These are phyloP conservation scores for Pythium dissotocum DNA, from an alignment of 352 stramenopile genomes.

Conservation along the genomic window DNA sequence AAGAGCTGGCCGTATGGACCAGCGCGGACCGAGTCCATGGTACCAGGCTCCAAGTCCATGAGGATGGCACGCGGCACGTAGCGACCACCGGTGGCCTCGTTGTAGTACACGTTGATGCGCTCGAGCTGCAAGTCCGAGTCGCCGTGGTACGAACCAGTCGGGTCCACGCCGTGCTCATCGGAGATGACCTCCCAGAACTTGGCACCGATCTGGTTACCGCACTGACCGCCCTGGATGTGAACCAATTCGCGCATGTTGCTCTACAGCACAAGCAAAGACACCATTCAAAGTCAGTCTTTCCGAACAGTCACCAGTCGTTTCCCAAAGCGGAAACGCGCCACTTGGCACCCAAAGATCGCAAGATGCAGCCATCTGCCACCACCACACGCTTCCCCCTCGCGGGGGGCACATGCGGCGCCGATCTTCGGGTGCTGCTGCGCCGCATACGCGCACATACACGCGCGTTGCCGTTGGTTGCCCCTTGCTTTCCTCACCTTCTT, in stretches of 20 bases:
- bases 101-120: constrained; percentile 99
- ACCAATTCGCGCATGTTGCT: constrained; percentile 95
- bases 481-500: constrained; percentile 39
- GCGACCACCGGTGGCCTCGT: constrained; percentile 95
- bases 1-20: constrained; percentile 97
- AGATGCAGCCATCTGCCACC: constrained; percentile 24
- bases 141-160: constrained; percentile 92
- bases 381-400: constrained; percentile 1
- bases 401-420: constrained; percentile 1
- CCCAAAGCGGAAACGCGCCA: constrained; percentile 1
- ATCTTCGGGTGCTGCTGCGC: background rate
- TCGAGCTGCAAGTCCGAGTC: constrained; percentile 97
- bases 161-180: constrained; percentile 95
- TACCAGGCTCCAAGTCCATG: constrained; percentile 98
- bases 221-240: constrained; percentile 98
- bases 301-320: constrained; percentile 23
- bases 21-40: constrained; percentile 98
- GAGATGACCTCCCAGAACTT: constrained; percentile 99
- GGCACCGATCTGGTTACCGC: constrained; percentile 98
- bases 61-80: constrained; percentile 98
- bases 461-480: constrained; percentile 1
- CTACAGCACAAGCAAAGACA: constrained; percentile 29
- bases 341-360: constrained; percentile 22
- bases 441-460: background rate
- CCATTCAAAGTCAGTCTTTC: constrained; percentile 2